Base-by-base conservation (phyloP, 306 rosid genomes). In the Vigna mungo region DNA sequence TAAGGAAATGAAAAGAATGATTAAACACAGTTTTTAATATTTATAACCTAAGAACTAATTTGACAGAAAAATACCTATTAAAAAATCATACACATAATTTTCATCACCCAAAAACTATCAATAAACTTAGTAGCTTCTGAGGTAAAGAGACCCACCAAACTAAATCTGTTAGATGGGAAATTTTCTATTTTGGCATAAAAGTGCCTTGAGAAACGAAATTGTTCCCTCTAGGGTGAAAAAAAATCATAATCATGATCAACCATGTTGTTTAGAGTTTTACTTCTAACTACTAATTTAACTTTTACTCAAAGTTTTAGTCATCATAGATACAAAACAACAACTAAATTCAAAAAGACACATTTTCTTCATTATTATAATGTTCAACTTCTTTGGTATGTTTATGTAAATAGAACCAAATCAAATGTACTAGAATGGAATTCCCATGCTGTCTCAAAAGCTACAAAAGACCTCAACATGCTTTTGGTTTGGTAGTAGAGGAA, bases 391-490 rank as follows among this genome's bases (percentile, higher is more conserved):
- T 34, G 64, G 66, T 49, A 4, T 23, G 55, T 80, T 81, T 15
- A 30, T 46, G 93, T 83, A 72, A 86, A 67, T 73, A 72, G 54
- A 63, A 39, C 2, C 30, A 63, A 68, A 63, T 65, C 5, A 52
- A 2, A 16, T 74, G 94, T 76, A 49, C 82, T 12, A 1, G 18
- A 79, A 48, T 71, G 92, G 86, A 82, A 86, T 46, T 82, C 25
- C 73, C 7, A 10, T 10, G 2, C 37, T 27, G 80, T 83, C 84
- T 80, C 68, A 81, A 89, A 87, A 89, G 85, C 88, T 86, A 84
- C 90, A 85, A 84, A 85, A 82, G 68, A 80, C 90, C 86, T 75
- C 75, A 85, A 89, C 90, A 78, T 86, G 90, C 90, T 84, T 84
- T 88, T 69, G 87, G 63, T 44, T 21, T 49, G 75, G 62, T 49